Percentiles rank a stretch among this genome's conserved stretches.
Conservation (phyloP, 2,329 filamentous ascomycete species). For the Amylocarpus encephaloides region DNA sequence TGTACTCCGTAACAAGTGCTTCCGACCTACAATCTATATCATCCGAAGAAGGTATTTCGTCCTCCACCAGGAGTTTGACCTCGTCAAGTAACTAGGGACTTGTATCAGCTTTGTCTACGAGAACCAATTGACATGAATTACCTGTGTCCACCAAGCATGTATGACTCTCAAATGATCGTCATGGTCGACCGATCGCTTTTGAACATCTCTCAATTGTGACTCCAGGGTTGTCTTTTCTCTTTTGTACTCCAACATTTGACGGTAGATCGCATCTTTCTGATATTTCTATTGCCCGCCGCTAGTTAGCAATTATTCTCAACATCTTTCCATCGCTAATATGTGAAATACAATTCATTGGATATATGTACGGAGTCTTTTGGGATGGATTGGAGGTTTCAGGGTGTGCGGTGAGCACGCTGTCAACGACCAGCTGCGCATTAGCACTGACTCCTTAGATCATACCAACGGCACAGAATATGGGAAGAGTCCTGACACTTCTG, state of each 20-base stretch:
- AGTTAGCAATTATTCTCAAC: constrained; percentile 32
- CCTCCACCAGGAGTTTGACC: constrained; percentile 52
- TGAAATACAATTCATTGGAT: constrained; percentile 10
- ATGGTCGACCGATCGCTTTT: constrained; percentile 72
- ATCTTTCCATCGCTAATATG: constrained; percentile 3
- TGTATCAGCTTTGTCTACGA: neutral
- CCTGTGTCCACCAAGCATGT: constrained; percentile 92
- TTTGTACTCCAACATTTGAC: constrained; percentile 98
- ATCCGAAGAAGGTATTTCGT: constrained; percentile 39
- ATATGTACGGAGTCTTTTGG: constrained; percentile 19
- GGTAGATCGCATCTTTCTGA: constrained; percentile 93
- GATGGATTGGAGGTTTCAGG: constrained; percentile 21
- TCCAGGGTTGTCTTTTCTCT: constrained; percentile 80
- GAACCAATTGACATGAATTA: constrained; percentile 38
- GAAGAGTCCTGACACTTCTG: constrained; percentile 15
- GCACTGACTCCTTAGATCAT: constrained; percentile 31
- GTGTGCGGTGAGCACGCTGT: constrained; percentile 37
- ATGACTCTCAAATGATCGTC: constrained; percentile 89
- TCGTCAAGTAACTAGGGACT: constrained; percentile 53
- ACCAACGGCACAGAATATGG: constrained; percentile 14
- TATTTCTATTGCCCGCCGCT: constrained; percentile 55
- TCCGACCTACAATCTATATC: constrained; percentile 33
- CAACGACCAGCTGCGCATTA: constrained; percentile 41
- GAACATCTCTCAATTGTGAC: constrained; percentile 70
- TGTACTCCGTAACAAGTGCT: constrained; percentile 14